A percentile compares a stretch with the other conserved stretches of the same genome.
Evolutionary conservation across 208 protist species (phyloP).

Genomic region (Vickermania spadyakhi): DNA sequence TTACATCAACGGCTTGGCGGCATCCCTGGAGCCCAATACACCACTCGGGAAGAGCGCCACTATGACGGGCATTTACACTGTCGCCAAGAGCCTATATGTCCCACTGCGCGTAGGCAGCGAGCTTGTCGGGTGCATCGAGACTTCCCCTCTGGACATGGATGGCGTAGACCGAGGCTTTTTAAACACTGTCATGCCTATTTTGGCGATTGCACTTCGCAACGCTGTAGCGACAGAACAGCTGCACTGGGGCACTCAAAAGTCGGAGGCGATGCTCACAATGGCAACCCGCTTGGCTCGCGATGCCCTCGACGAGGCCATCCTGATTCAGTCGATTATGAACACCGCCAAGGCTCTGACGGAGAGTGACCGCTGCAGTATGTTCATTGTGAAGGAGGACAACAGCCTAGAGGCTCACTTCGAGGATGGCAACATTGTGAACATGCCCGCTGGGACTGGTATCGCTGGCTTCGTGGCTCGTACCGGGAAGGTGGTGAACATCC

Average conservation of each 20-base stretch:
- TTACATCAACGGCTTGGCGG: slow-evolving; percentile 13
- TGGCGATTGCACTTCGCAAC: slow-evolving; percentile 20
- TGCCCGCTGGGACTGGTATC: slow-evolving; percentile 49
- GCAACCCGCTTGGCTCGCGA: slow-evolving; percentile 70
- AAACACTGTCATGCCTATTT: slow-evolving; percentile 35
- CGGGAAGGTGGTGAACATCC: slow-evolving; percentile 50
- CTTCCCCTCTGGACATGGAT: neutral
- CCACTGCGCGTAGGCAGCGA: slow-evolving; percentile 8
- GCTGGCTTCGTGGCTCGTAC: slow-evolving; percentile 52
- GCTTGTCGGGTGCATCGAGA: slow-evolving; percentile 18
- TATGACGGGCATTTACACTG: slow-evolving; percentile 4
- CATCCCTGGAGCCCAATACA: slow-evolving; percentile 13
- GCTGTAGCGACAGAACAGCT: slow-evolving; percentile 10
- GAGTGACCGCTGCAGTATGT: slow-evolving; percentile 64
- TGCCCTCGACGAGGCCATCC: slow-evolving; percentile 61
- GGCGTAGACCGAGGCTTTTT: neutral
- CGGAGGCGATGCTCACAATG: slow-evolving; percentile 75
- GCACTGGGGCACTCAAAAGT: slow-evolving; percentile 36
- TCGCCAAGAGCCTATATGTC: slow-evolving; percentile 18
- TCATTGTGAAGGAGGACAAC: slow-evolving; percentile 45
- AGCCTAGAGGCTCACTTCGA: slow-evolving; percentile 59
- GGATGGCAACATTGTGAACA: slow-evolving; percentile 47
- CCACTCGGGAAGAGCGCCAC: slow-evolving; percentile 13
- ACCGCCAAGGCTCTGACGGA: slow-evolving; percentile 60
- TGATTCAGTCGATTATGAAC: slow-evolving; percentile 72